A percentile compares a stretch with the other conserved stretches of the same genome.
phyloP scores from a whole-genome alignment of 495 filamentous ascomycete genomes.

The Hypoxylon cercidicola region DNA sequence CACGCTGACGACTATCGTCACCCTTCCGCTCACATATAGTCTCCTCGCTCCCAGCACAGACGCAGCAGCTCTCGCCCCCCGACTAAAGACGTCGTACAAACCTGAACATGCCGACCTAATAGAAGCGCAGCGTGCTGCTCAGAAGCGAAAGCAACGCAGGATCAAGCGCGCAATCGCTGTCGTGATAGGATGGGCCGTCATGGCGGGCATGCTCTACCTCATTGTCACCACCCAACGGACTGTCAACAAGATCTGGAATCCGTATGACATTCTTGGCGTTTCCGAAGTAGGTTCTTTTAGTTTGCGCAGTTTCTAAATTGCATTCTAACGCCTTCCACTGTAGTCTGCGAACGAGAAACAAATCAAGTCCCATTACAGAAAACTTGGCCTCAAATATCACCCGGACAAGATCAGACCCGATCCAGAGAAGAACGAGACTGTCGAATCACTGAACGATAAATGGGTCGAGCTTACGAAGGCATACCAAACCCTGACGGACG shows the following conservation, averaged over 20 bases:
- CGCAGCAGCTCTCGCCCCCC: slow-evolving; percentile 61
- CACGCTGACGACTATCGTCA: slow-evolving; percentile 86
- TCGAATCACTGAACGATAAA: slow-evolving; percentile 82
- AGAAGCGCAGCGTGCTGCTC: slow-evolving; percentile 83
- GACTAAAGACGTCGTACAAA: slow-evolving; percentile 74
- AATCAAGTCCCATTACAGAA: slow-evolving; percentile 89
- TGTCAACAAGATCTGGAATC: slow-evolving; percentile 86
- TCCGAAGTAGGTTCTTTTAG: slow-evolving; percentile 69
- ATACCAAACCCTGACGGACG: slow-evolving; percentile 96
- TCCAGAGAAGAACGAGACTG: slow-evolving; percentile 85
- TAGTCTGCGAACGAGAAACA: slow-evolving; percentile 85
- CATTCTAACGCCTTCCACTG: slow-evolving; percentile 18
- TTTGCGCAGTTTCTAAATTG: slow-evolving; percentile 12
- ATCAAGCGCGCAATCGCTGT: slow-evolving; percentile 86
- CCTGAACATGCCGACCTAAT: slow-evolving; percentile 86
- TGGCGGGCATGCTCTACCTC: slow-evolving; percentile 92
- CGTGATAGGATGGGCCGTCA: slow-evolving; percentile 79
- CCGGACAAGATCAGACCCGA: slow-evolving; percentile 91
- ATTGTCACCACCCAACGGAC: slow-evolving; percentile 82
- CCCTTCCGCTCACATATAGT: slow-evolving; percentile 89
- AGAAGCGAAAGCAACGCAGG: slow-evolving; percentile 88
- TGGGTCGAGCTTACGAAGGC: slow-evolving; percentile 97
- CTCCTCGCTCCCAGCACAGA: slow-evolving; percentile 81
- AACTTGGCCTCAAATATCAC: slow-evolving; percentile 85
- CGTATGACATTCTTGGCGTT: slow-evolving; percentile 90